These are phyloP conservation scores for Hydnum rufescens DNA, from an alignment of 768 basidiomycete species.

Conservation along the genomic window DNA sequence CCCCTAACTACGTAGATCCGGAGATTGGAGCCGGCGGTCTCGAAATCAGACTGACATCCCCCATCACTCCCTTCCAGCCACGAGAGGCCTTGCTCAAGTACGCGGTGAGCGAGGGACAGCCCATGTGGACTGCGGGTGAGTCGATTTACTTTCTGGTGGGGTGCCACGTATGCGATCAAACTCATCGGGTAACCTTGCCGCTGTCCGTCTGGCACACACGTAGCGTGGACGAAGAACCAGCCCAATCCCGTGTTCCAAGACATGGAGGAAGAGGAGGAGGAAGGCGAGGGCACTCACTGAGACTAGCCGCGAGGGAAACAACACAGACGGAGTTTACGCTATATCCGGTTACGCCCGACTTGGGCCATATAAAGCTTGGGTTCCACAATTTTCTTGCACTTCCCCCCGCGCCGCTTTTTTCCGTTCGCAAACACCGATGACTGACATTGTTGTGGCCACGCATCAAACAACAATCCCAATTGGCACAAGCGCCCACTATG, in stretches of 20 bases:
- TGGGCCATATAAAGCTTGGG: too few species aligned
- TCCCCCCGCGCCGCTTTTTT: background rate
- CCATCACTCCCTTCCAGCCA: conserved; percentile 22
- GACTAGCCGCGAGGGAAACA: too few species aligned
- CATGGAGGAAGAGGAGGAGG: conserved; percentile 34
- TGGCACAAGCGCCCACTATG: too few species aligned
- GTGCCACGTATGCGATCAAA: conserved; percentile 27
- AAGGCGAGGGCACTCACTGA: conserved; percentile 30
- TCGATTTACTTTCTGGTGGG: conserved; percentile 25
- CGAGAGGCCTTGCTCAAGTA: conserved; percentile 93
- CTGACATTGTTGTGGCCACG: background rate
- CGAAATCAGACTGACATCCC: background rate
- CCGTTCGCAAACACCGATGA: background rate
- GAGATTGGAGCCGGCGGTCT: background rate
- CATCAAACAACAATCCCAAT: too few species aligned
- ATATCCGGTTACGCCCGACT: too few species aligned
- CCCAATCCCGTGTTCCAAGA: conserved; percentile 70
- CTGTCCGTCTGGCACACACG: conserved; percentile 9
- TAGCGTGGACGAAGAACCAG: conserved; percentile 74
- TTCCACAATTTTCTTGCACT: too few species aligned
- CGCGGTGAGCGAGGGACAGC: conserved; percentile 63
- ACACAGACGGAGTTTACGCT: too few species aligned
- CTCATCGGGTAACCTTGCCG: too few species aligned
- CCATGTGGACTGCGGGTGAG: conserved; percentile 72
- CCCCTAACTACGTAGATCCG: background rate